Conservation (phyloP, 257 asterid genomes). For the Prunella vulgaris region DNA sequence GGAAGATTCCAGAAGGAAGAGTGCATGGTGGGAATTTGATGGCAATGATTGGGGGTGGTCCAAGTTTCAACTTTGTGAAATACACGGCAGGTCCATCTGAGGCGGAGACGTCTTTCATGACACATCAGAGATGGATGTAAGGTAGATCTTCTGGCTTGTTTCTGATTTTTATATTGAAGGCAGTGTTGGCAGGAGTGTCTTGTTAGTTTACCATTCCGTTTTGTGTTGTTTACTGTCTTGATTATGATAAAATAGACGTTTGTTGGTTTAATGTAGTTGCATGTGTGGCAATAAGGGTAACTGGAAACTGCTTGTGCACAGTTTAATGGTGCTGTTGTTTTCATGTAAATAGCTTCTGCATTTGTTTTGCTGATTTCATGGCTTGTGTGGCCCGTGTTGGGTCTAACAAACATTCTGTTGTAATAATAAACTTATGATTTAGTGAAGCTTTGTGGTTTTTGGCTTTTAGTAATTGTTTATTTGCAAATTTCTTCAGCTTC, state of each 20-base stretch:
- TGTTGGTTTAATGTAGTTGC: constrained; percentile 24
- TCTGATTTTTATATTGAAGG: constrained; percentile 4
- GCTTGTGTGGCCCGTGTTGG: constrained; percentile 14
- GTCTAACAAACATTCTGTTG: constrained; percentile 24
- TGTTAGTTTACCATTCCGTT: constrained; percentile 11
- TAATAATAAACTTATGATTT: constrained; percentile 31
- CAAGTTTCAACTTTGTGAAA: constrained; percentile 31
- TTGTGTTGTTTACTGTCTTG: constrained; percentile 25
- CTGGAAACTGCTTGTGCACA: constrained; percentile 29
- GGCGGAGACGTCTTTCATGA: constrained; percentile 34
- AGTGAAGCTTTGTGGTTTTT: background rate
- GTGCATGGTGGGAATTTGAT: constrained; percentile 90
- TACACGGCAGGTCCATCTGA: constrained; percentile 34
- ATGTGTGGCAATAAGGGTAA: constrained; percentile 38
- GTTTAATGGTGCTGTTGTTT: constrained; percentile 22
- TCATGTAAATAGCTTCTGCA: constrained; percentile 41
- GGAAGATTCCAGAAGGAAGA: constrained; percentile 76
- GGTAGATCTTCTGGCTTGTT: constrained; percentile 17
- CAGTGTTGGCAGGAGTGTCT: constrained; percentile 9
- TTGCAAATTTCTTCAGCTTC: background rate
- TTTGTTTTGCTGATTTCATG: constrained; percentile 15
- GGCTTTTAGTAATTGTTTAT: background rate
- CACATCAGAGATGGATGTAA: constrained; percentile 55
- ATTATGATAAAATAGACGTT: constrained; percentile 13
- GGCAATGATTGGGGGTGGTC: constrained; percentile 44